Evolutionary conservation across 2,329 filamentous ascomycete species (phyloP).

Genomic region (Hortaea werneckii): DNA sequence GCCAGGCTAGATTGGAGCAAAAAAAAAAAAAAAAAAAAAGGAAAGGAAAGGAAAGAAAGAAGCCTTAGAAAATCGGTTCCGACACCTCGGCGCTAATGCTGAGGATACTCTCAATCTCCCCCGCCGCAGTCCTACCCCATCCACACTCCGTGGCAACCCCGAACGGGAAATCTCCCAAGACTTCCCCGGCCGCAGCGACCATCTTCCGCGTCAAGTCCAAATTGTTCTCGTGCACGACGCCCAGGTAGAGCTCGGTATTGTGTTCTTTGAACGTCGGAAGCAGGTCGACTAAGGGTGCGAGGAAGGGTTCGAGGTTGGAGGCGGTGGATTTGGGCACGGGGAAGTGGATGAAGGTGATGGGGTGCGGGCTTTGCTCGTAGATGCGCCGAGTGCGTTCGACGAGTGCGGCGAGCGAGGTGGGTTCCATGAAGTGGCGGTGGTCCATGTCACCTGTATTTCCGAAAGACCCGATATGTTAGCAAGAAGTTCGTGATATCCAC

Average conservation of each 20-base stretch:
- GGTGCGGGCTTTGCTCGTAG: conserved; percentile 29
- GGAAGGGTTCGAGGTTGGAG: conserved; percentile 28
- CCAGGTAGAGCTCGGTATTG: background rate
- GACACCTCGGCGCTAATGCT: conserved; percentile 8
- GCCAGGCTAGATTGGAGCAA: too few relatives aligned
- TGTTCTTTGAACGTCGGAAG: background rate
- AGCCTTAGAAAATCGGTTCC: background rate
- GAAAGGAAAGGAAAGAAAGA: too few relatives aligned
- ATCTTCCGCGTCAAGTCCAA: conserved; percentile 29
- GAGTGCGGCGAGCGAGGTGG: background rate
- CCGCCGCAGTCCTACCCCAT: conserved; percentile 25
- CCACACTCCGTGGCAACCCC: conserved; percentile 36
- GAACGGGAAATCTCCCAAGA: conserved; percentile 23
- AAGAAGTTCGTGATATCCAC: too few relatives aligned
- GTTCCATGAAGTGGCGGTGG: background rate
- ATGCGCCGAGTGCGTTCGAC: conserved; percentile 8
- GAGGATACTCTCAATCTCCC: conserved; percentile 21
- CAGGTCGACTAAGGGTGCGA: conserved; percentile 21
- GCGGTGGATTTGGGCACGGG: conserved; percentile 32
- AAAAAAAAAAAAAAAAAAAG: too few relatives aligned
- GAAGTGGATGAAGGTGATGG: conserved; percentile 33
- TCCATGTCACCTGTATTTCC: conserved; percentile 11
- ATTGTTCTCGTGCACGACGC: conserved; percentile 17
- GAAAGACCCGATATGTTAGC: too few relatives aligned
- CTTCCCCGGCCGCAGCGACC: conserved; percentile 27